phyloP scores from a whole-genome alignment of 192 early-diverging fungal species.

The Podila epigama region DNA sequence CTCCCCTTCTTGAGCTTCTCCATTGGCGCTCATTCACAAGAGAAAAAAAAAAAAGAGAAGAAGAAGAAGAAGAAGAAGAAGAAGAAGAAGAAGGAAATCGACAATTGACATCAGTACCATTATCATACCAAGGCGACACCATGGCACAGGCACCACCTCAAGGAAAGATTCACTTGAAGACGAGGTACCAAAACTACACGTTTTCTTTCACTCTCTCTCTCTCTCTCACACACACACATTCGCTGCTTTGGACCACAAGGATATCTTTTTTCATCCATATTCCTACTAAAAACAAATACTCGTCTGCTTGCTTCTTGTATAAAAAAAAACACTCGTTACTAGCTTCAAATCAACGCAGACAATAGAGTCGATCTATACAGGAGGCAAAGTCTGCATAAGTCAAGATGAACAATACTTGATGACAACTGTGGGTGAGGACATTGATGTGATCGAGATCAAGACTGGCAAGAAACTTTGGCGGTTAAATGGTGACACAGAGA shows the following conservation, averaged over 20 bases:
- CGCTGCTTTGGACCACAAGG: neutral
- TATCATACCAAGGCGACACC: no score
- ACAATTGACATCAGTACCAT: no score
- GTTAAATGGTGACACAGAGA: constrained; percentile 84
- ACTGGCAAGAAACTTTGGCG: constrained; percentile 68
- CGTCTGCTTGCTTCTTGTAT: no score
- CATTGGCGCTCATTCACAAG: no score
- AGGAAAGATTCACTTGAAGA: constrained; percentile 51
- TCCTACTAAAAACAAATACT: no score
- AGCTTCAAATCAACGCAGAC: constrained; percentile 80
- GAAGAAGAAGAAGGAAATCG: constrained; percentile 9
- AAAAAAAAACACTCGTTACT: constrained; percentile 3
- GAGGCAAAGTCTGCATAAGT: constrained; percentile 80
- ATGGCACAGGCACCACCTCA: constrained; percentile 50
- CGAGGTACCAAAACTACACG: constrained; percentile 15
- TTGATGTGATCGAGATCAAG: constrained; percentile 75
- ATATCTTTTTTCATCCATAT: neutral
- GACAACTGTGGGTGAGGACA: constrained; percentile 84
- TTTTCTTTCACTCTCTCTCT: neutral
- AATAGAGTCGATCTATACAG: constrained; percentile 92
- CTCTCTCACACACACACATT: neutral
- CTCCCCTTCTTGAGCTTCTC: no score
- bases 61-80: constrained; percentile 27
- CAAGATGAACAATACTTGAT: constrained; percentile 73
- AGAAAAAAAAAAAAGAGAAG: no score